Evolutionary conservation across 1,284 basidiomycete species (phyloP).

Genomic region (Prillingera fragicola): DNA sequence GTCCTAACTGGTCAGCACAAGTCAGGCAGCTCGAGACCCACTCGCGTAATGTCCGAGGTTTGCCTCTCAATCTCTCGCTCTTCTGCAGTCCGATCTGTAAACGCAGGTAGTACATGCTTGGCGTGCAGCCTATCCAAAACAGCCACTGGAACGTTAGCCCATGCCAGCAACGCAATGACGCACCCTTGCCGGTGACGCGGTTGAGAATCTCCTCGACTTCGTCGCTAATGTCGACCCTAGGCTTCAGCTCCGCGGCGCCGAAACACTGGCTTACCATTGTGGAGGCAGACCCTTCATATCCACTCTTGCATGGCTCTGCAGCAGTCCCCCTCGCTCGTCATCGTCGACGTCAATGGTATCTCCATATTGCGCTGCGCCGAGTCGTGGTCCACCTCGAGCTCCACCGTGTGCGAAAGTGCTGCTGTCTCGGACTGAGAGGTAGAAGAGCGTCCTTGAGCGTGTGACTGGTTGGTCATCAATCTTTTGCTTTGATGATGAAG

Average conservation of each 20-base stretch:
- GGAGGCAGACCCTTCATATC: constrained; percentile 61
- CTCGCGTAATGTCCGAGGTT: constrained; percentile 82
- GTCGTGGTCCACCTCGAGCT: constrained; percentile 30
- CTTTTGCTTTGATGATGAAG: not conserved
- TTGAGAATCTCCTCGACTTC: constrained; percentile 74
- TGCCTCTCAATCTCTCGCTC: constrained; percentile 87
- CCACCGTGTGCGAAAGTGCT: constrained; percentile 53
- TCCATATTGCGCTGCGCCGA: constrained; percentile 36
- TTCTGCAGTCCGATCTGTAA: constrained; percentile 86
- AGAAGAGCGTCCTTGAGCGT: constrained; percentile 85
- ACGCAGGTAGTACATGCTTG: constrained; percentile 91
- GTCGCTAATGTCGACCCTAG: constrained; percentile 84
- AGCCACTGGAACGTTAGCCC: constrained; percentile 54
- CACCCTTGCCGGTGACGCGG: constrained; percentile 70
- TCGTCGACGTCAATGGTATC: constrained; percentile 51
- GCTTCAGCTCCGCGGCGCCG: constrained; percentile 9
- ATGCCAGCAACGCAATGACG: constrained; percentile 30
- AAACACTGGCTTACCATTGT: constrained; percentile 55
- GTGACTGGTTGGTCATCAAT: constrained; percentile 49
- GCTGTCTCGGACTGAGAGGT: constrained; percentile 90
- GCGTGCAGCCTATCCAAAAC: constrained; percentile 88
- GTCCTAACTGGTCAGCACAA: constrained; percentile 54
- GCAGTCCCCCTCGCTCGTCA: constrained; percentile 69
- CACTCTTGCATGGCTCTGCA: constrained; percentile 50
- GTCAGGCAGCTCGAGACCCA: constrained; percentile 39